phyloP scores from a whole-genome alignment of 2,329 filamentous ascomycete species.

The Drechslerella dactyloides region DNA sequence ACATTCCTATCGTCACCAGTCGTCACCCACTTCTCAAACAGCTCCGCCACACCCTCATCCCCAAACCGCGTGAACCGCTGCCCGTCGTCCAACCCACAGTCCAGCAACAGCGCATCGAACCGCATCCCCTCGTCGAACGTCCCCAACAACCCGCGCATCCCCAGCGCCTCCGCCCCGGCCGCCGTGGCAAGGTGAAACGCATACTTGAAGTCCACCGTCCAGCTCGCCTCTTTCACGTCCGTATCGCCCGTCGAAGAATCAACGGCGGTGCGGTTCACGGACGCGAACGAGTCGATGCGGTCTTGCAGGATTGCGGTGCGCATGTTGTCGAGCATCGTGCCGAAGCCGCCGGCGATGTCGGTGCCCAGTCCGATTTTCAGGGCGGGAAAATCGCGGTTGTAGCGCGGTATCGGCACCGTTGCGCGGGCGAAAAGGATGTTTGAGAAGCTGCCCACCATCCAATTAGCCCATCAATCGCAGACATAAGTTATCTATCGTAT shows the following conservation, averaged over 20 bases:
- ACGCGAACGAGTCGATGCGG: constrained; percentile 51
- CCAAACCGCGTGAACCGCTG: constrained; percentile 37
- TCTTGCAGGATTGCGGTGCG: constrained; percentile 53
- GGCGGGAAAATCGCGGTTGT: constrained; percentile 30
- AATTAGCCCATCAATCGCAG: not conserved
- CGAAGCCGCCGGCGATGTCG: constrained; percentile 53
- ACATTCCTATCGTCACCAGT: constrained; percentile 51
- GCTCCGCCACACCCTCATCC: constrained; percentile 38
- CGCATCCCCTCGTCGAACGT: constrained; percentile 53
- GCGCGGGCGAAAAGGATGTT: constrained; percentile 55
- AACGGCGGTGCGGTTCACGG: constrained; percentile 17
- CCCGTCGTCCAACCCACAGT: constrained; percentile 37
- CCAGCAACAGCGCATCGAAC: constrained; percentile 53
- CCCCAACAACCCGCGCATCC: constrained; percentile 51
- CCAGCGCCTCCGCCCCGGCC: constrained; percentile 52
- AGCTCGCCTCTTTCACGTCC: constrained; percentile 22
- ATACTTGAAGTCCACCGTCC: constrained; percentile 52
- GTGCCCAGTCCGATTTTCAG: constrained; percentile 53
- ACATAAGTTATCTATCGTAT: not conserved
- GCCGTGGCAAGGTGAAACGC: constrained; percentile 53
- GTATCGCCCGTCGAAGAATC: not conserved
- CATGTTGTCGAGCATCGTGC: constrained; percentile 52
- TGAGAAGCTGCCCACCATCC: constrained; percentile 44
- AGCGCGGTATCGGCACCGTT: constrained; percentile 52
- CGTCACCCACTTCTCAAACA: constrained; percentile 51